These are phyloP conservation scores for Sicyos baderoa DNA, from an alignment of 306 rosid genomes.

Conservation along the genomic window DNA sequence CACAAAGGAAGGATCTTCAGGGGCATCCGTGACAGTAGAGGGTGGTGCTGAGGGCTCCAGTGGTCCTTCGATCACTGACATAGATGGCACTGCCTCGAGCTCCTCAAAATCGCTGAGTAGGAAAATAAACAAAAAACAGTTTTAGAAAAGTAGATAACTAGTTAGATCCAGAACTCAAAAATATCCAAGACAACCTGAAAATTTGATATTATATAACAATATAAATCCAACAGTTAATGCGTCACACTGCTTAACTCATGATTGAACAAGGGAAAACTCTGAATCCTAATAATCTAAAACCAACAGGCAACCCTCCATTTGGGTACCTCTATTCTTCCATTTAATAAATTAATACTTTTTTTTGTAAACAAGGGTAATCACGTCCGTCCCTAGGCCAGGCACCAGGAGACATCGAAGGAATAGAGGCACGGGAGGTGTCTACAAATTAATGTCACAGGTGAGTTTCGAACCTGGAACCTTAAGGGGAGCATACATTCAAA, in stretches of 20 bases:
- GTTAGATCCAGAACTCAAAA: background rate
- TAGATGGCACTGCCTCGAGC: slow-evolving; percentile 50
- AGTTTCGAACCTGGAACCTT: too few relatives aligned
- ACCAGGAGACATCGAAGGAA: too few relatives aligned
- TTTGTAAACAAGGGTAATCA: too few relatives aligned
- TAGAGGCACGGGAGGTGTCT: too few relatives aligned
- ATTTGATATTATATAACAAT: background rate
- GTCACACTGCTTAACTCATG: background rate
- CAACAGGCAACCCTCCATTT: background rate
- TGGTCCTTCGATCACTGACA: slow-evolving; percentile 46
- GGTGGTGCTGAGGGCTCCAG: slow-evolving; percentile 52
- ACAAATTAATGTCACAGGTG: too few relatives aligned
- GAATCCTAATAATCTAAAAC: background rate
- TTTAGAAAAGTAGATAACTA: slow-evolving; percentile 15
- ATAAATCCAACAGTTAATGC: background rate
- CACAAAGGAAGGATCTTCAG: slow-evolving; percentile 52
- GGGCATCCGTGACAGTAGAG: slow-evolving; percentile 35
- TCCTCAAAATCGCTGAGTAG: slow-evolving; percentile 63
- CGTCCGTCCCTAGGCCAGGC: too few relatives aligned
- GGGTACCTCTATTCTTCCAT: background rate
- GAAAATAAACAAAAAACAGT: slow-evolving; percentile 15
- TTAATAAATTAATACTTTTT: background rate
- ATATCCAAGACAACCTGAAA: background rate
- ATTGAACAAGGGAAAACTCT: background rate
- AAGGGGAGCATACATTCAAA: too few relatives aligned